A percentile compares a stretch with the other conserved stretches of the same genome.
These are phyloP conservation scores for Tuber microsphaerosporum DNA, from an alignment of 495 filamentous ascomycete species.

Conservation along the genomic window DNA sequence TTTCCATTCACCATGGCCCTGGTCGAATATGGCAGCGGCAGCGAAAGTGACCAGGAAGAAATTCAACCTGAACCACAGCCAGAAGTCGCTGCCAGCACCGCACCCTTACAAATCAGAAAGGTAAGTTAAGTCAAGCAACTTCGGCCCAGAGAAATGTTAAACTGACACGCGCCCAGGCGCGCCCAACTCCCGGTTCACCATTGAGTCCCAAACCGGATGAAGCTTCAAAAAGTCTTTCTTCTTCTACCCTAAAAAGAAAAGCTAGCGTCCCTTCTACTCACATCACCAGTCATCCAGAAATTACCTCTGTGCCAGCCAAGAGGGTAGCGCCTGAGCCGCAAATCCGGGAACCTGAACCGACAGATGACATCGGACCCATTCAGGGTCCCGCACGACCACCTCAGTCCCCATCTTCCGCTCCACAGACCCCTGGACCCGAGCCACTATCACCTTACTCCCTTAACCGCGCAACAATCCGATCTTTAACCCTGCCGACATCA, in stretches of 20 bases:
- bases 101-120: slow-evolving; percentile 30
- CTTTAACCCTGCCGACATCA: slow-evolving; percentile 68
- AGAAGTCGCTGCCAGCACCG: slow-evolving; percentile 9
- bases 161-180: slow-evolving; percentile 30
- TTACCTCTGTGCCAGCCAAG: neutral
- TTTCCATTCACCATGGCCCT: slow-evolving; percentile 29
- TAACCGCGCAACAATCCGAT: slow-evolving; percentile 60
- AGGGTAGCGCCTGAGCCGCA: slow-evolving; percentile 11
- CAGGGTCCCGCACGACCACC: slow-evolving; percentile 35
- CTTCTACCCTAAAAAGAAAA: neutral
- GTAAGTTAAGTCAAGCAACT: slow-evolving; percentile 23
- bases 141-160: slow-evolving; percentile 13
- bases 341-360: slow-evolving; percentile 14
- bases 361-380: slow-evolving; percentile 30
- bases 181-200: slow-evolving; percentile 21
- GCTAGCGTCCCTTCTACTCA: neutral
- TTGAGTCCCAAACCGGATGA: slow-evolving; percentile 8
- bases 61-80: slow-evolving; percentile 11
- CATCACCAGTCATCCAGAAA: neutral
- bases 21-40: slow-evolving; percentile 41
- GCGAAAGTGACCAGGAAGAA: slow-evolving; percentile 34
- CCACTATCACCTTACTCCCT: slow-evolving; percentile 64
- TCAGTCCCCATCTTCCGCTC: slow-evolving; percentile 25
- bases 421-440: slow-evolving; percentile 28
- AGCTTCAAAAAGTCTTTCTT: slow-evolving; percentile 3